Conservation (phyloP, 257 asterid genomes). For the Solanum paucissectum region DNA sequence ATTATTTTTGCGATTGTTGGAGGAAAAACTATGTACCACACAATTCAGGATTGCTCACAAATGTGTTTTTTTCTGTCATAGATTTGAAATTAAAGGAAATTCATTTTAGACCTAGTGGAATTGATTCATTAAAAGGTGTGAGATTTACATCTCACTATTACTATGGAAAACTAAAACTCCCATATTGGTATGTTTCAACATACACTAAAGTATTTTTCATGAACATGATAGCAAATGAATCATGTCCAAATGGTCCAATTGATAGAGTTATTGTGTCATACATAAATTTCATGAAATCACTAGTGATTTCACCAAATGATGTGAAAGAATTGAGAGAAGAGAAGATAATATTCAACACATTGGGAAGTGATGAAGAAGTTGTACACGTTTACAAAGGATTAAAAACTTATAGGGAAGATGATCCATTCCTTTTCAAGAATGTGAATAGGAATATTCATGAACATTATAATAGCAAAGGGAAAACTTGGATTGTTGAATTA, state of each 20-base stretch:
- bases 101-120: neutral
- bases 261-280: neutral
- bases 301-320: conserved; percentile 8
- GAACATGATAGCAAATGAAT: conserved; percentile 27
- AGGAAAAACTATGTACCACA: neutral
- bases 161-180: conserved; percentile 14
- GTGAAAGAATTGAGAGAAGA: conserved; percentile 21
- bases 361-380: conserved; percentile 21
- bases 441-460: neutral
- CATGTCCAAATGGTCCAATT: neutral
- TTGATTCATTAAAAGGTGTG: conserved; percentile 1
- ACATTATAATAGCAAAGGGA: neutral
- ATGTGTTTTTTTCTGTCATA: conserved; percentile 7
- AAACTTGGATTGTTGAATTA: neutral
- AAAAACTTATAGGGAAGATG: neutral
- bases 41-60: neutral
- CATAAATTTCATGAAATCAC: conserved; percentile 24
- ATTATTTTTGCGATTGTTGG: neutral
- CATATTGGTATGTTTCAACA: neutral
- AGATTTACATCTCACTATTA: conserved; percentile 3
- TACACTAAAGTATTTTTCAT: conserved; percentile 1
- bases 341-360: conserved; percentile 6
- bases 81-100: conserved; percentile 32
- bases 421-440: neutral
- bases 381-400: neutral